Base-by-base conservation (phyloP, 192 early-diverging fungal genomes). In the Podila clonocystis region DNA sequence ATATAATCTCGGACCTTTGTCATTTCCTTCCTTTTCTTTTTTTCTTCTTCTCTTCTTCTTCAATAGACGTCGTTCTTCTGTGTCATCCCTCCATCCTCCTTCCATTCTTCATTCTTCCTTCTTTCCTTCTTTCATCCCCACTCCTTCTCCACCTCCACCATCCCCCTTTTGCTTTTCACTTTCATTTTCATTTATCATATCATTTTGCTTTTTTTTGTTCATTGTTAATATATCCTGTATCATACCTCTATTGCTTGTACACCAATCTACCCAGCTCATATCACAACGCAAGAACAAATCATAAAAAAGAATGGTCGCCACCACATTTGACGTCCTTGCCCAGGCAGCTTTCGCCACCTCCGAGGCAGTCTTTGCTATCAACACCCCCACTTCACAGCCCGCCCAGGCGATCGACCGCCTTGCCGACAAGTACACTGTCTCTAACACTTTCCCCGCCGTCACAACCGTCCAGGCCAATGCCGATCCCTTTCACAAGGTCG, bases 261-360 rank as follows among this genome's bases (percentile, higher is more conserved):
- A 55, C 24, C 52, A 24, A 55, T 9, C 19, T 17, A 19, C 52
- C 11, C 22, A 55, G 8, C 24, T 17, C 20, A 55, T 6, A 55
- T 52, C 3, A 50, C 63, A 50, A 58, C 38, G 11, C 34, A 76
- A 45, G 29, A 74, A 38, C 68, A 67, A 29, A 15, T 15, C 41
- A 45, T 79, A 85, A 64, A 64, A 84, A 73, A 62, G 58, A 19
- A 84, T 85, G 72, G 68, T 71, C 60, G 62, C 84, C 11, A 60
- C 78, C 33, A 68, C 73, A 12, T 84, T 85, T 65, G 74, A 85
- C 48, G 72, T 58, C 34, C 34, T 85, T 50, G 85, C 86, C 28
- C 82, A 86, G 52, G 79, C 86, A 45, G 83, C 84, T 38, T 80
- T 82, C 19, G 76, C 73, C 30, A 73, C 69, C 26, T 64, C 78